Base-by-base conservation (phyloP, 768 basidiomycete genomes). In the Lentinula lateritia region DNA sequence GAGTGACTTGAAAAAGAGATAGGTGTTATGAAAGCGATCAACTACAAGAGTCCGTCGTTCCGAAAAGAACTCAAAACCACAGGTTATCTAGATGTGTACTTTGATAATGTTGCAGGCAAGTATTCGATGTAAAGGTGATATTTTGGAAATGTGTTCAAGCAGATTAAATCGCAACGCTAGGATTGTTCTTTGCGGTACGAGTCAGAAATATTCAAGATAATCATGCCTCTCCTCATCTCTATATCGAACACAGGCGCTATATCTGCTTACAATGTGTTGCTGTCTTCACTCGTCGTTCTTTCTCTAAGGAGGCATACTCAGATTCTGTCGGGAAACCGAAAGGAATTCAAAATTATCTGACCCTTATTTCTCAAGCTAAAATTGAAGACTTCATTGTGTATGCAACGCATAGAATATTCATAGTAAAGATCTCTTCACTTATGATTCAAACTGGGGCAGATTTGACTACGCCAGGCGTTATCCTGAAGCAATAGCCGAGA, bases 381-480 rank as follows among this genome's bases (percentile, higher is more conserved):
- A 84, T 98, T 1, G 78, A 90, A 68, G 95, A 95, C 7, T 97
- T 94, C 74, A 78, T 95, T 66, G 82, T 92, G 87, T 90, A 68
- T 52, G 85, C 70, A 15, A n/a, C 9, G 10, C 50, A 32, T 3
- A 15, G 20, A 41, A 13, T n/a, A 7, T 15, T 39, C 45, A 61
- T 36, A 52, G 32, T 2, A 15, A 15, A 4, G 28, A 42, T 10
- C 23, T 34, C 16, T 52, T 56, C 28, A 36, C 13, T 20, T 39
- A 42, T 7, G 48, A 62, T 63, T 52, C 50, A 5, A 48, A 34
- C 42, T 34, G 18, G 23, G n/a, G 32, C 38, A 92, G 92, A 8
- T 80, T 92, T 62, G 93, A 98, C 74, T 95, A 94, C 70, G 77
- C 69, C 0, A 63, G 77, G 0, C 79, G 84, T 60, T 94, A 79